Evolutionary conservation across 441 rosid genomes (phyloP), one percentile per base, ranked within the genome.

Genomic region (Erodium texanum): DNA sequence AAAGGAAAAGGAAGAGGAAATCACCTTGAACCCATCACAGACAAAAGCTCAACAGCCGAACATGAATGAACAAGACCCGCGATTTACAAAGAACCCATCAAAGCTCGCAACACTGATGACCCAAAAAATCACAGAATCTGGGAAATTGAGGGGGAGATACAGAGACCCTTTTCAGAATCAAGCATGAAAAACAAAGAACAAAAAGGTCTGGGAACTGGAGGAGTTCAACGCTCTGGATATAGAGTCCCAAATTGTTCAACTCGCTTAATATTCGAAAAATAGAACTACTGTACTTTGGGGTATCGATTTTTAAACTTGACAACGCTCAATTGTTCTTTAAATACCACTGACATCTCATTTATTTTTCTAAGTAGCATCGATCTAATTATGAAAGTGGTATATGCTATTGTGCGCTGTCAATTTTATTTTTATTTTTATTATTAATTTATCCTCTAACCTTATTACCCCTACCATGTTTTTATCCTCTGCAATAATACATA

Each of bases 11-110:
- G 20, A 61, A 61, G 16, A 61, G 15, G 36, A 66, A 68, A 71
- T 61, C 62, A 82, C 82, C 82, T 79, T 45, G 79, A 68, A 75
- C 73, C 76, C 81, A 77, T 77, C 24, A 24, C 64, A 76, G 74
- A 38, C 38, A 71, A 69, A 43, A 71, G 66, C 66, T 72, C 24
- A 70, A 64, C 19, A 69, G 45, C 70, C 63, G 36, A 69, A 74
- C 69, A 69, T 34, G 45, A 38, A 38, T 38, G 65, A 64, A 32
- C 48, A 68, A 50, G 62, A 59, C 34, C 66, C 59, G 69, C 5
- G 24, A 7, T 36, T 71, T 69, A 66, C 34, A 24, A 66, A 65
- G 32, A 68, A 67, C 62, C 18, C 76, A 68, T 52, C 50, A 45
- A 23, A 34, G 67, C 24, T 56, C 27, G 59, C 18, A 5, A 14